Conservation (phyloP, 169 alveolate species). For the Plasmodium malariae region DNA sequence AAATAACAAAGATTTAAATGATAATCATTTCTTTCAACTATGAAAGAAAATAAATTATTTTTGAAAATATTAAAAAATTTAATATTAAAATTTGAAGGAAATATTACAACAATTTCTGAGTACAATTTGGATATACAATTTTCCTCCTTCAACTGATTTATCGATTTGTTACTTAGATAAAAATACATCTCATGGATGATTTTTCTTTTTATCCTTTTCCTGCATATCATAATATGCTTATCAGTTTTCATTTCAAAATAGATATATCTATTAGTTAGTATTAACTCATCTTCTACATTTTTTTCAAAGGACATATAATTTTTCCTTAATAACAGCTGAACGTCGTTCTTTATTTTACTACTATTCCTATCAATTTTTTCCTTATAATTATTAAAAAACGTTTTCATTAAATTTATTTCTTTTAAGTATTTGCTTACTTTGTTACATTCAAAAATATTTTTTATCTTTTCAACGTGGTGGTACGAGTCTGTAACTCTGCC, state of each 20-base stretch:
- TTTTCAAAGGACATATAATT: conserved; percentile 14
- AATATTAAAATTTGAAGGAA: conserved; percentile 15
- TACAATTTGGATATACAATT: conserved; percentile 10
- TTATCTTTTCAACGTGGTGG: conserved; percentile 27
- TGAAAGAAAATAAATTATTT: conserved; percentile 39
- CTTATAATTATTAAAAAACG: conserved; percentile 20
- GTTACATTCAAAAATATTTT: conserved; percentile 2
- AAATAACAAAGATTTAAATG: conserved; percentile 25
- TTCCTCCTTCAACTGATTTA: conserved; percentile 31
- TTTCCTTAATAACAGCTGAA: conserved; percentile 20
- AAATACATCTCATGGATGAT: background rate
- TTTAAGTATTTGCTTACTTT: background rate
- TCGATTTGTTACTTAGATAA: conserved; percentile 16
- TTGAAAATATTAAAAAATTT: conserved; percentile 16
- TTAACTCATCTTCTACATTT: conserved; percentile 19
- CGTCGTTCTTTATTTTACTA: conserved; percentile 30
- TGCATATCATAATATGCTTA: conserved; percentile 34
- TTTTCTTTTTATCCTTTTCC: conserved; percentile 45
- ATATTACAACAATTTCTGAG: conserved; percentile 32
- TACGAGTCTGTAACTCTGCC: conserved; percentile 40
- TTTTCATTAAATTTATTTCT: background rate
- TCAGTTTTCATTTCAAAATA: conserved; percentile 36
- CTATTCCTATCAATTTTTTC: conserved; percentile 14
- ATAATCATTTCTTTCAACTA: conserved; percentile 24
- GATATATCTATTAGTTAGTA: conserved; percentile 24